These are phyloP conservation scores for Gillenia trifoliata DNA, from an alignment of 306 rosid species.

Conservation along the genomic window DNA sequence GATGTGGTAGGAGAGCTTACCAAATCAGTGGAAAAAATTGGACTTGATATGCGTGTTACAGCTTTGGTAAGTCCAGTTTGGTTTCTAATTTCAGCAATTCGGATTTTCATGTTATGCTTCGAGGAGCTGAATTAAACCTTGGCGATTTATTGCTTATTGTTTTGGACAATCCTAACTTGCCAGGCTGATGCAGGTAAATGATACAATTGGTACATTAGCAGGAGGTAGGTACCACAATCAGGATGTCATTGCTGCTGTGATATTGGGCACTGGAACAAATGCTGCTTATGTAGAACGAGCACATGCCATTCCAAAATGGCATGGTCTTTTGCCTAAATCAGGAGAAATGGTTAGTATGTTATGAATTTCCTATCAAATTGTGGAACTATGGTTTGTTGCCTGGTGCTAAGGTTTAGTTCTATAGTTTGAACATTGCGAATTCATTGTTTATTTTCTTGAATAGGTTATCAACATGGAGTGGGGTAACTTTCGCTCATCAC, in stretches of 20 bases:
- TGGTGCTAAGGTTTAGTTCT: not conserved
- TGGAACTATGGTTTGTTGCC: not conserved
- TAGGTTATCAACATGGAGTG: conserved; percentile 99
- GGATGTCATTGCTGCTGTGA: conserved; percentile 84
- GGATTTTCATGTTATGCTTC: not conserved
- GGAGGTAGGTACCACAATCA: conserved; percentile 68
- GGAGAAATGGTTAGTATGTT: conserved; percentile 79
- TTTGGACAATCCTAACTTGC: conserved; percentile 27
- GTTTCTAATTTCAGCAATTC: conserved; percentile 10
- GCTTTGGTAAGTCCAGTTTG: conserved; percentile 61
- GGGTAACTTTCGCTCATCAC: conserved; percentile 87
- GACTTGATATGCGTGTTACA: conserved; percentile 85
- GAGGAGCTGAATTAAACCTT: conserved; percentile 11
- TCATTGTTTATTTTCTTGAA: conserved; percentile 9
- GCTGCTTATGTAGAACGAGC: conserved; percentile 92
- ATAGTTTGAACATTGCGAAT: not conserved
- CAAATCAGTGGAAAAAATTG: conserved; percentile 67
- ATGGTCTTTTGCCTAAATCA: conserved; percentile 74
- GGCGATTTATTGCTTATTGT: not conserved
- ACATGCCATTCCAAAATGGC: conserved; percentile 93
- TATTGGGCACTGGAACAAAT: conserved; percentile 98
- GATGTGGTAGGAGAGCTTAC: conserved; percentile 82
- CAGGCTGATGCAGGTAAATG: conserved; percentile 69
- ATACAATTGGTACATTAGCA: conserved; percentile 92
- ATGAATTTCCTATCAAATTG: conserved; percentile 2